phyloP scores from a whole-genome alignment of 2,329 filamentous ascomycete species.

The Monosporascus cannonballus region DNA sequence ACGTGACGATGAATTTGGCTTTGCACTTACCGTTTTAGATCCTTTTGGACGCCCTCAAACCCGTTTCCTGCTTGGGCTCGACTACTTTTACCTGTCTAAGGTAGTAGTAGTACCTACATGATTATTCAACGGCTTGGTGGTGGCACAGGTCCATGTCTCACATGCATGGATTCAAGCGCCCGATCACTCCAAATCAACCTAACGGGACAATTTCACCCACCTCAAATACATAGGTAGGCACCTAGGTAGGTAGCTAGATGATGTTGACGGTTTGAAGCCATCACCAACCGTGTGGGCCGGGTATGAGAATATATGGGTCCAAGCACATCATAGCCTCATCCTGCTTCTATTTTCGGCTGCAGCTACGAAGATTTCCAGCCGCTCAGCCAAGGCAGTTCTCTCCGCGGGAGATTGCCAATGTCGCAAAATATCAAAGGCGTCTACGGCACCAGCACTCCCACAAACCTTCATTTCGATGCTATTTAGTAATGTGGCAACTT shows the following conservation, averaged over 20 bases:
- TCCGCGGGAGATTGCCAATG: too few relatives aligned
- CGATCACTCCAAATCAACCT: neutral
- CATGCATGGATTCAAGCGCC: too few relatives aligned
- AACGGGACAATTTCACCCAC: neutral
- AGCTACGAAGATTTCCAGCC: too few relatives aligned
- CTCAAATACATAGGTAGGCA: neutral
- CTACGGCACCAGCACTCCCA: too few relatives aligned
- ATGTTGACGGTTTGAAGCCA: neutral
- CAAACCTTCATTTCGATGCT: too few relatives aligned
- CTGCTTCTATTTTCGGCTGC: slow-evolving; percentile 10
- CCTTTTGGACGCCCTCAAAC: too few relatives aligned
- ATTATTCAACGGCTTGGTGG: neutral
- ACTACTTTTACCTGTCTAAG: neutral
- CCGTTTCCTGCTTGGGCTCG: too few relatives aligned
- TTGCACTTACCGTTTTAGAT: neutral
- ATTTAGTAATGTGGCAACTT: too few relatives aligned
- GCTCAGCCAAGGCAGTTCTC: too few relatives aligned
- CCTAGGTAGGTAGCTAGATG: neutral
- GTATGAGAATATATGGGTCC: neutral
- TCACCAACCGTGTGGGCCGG: neutral
- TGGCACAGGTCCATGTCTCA: neutral
- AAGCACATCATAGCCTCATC: slow-evolving; percentile 9
- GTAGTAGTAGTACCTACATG: neutral
- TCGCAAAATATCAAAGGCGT: too few relatives aligned
- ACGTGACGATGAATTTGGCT: neutral